phyloP scores from a whole-genome alignment of 2,329 filamentous ascomycete species.

The Fusarium armeniacum region DNA sequence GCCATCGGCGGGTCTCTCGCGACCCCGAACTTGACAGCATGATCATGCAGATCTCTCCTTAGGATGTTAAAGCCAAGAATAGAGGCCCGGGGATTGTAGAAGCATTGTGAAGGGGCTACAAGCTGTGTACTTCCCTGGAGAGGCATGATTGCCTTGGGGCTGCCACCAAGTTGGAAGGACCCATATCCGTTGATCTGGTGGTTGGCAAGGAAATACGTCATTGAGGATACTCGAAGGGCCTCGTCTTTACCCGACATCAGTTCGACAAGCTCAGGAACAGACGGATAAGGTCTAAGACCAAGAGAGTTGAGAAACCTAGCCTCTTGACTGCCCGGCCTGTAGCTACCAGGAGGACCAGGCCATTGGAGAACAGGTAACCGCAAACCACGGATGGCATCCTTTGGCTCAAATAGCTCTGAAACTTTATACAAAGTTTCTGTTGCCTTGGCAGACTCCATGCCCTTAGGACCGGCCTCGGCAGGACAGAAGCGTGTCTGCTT shows the following conservation, averaged over 20 bases:
- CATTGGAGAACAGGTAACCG: slow-evolving; percentile 84
- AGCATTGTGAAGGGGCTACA: slow-evolving; percentile 82
- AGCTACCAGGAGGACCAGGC: slow-evolving; percentile 76
- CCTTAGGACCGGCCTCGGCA: slow-evolving; percentile 73
- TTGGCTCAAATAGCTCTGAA: slow-evolving; percentile 85
- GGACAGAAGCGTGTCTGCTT: slow-evolving; percentile 85
- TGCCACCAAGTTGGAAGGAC: slow-evolving; percentile 69
- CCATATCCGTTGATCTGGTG: slow-evolving; percentile 84
- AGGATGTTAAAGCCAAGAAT: slow-evolving; percentile 87
- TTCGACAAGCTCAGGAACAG: slow-evolving; percentile 79
- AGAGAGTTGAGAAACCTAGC: slow-evolving; percentile 79
- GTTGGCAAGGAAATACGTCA: slow-evolving; percentile 86
- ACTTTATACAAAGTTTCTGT: slow-evolving; percentile 75
- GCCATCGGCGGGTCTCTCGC: slow-evolving; percentile 82
- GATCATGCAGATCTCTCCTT: slow-evolving; percentile 78
- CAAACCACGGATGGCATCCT: slow-evolving; percentile 76
- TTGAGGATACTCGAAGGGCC: slow-evolving; percentile 74
- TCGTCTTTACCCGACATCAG: slow-evolving; percentile 78
- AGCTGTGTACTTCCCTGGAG: slow-evolving; percentile 77
- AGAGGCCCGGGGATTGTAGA: slow-evolving; percentile 81
- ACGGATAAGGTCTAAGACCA: slow-evolving; percentile 80
- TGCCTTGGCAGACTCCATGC: slow-evolving; percentile 67
- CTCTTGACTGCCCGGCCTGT: slow-evolving; percentile 75
- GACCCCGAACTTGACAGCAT: slow-evolving; percentile 89
- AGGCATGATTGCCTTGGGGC: slow-evolving; percentile 76